Base-by-base conservation (phyloP, 2,329 filamentous ascomycete species). In the Venturia carpophila region DNA sequence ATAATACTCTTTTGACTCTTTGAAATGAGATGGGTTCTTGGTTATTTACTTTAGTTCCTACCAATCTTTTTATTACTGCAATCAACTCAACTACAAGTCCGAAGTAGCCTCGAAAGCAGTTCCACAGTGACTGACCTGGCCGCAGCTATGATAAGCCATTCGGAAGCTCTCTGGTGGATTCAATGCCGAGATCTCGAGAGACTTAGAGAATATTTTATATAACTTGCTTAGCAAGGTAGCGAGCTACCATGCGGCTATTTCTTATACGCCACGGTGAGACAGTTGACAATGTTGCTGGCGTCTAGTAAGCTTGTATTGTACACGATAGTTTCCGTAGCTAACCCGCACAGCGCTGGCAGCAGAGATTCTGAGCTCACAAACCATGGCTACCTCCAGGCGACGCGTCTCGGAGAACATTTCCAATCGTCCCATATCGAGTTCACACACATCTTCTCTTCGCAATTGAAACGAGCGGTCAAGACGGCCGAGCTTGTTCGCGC, bases 191-290 rank as follows among this genome's bases (percentile, higher is more conserved):
- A 34, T 6, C 3, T 34, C 30, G 30, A 34, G 30, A 34, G 30
- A 3, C 30, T 34, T 34, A 3, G 15, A 42, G 39, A 42, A 9
- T 42, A 42, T 15, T 42, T 9, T 42, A 2, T 2, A 42, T n/a
- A 42, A 34, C 30, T 34, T 34, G 6, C 9, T 42, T 42, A 10
- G 39, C 2, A 42, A 42, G 39, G 39, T 11, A 42, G 3, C 2
- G 70, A 76, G 1, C 19, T 21, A 67, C 45, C 66, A 84, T 88
- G 83, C 82, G 81, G 72, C 75, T 96, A 65, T 86, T 92, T 71
- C 82, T 96, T 70, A 85, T 96, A 71, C 87, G 92, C 65, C 92
- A 96, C 80, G 92, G 88, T 72, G 92, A 96, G 78, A 93, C 91
- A 19, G 89, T 95, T 69, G 90, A 96, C 77, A 96, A 96, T 75